Conservation (phyloP, 441 rosid genomes). For the Dalechampia spathulata region DNA sequence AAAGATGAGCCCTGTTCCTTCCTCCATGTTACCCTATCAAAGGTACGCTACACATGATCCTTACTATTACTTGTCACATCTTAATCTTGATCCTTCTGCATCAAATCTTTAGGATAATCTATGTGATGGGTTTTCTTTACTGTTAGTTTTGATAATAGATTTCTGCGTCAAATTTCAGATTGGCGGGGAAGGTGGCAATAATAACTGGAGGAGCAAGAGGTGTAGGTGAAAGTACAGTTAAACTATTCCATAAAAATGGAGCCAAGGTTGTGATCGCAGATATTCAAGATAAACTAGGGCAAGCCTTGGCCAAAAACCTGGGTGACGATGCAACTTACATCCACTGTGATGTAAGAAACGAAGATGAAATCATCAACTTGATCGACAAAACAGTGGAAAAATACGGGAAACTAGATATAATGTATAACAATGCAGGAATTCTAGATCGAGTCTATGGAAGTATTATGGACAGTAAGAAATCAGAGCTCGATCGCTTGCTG, state of each 20-base stretch:
- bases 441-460: neutral
- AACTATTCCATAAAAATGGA: slow-evolving; percentile 30
- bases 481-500: slow-evolving; percentile 25
- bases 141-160: too few species aligned
- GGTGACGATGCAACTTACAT: slow-evolving; percentile 12
- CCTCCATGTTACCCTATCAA: too few species aligned
- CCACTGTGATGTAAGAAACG: slow-evolving; percentile 30
- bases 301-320: slow-evolving; percentile 16
- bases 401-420: slow-evolving; percentile 34
- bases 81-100: too few species aligned
- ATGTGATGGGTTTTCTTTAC: too few species aligned
- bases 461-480: slow-evolving; percentile 7
- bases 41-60: too few species aligned
- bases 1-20: too few species aligned
- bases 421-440: slow-evolving; percentile 46
- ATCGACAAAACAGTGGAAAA: slow-evolving; percentile 25
- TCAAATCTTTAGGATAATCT: too few species aligned
- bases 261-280: slow-evolving; percentile 42
- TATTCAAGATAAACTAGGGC: slow-evolving; percentile 35
- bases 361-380: slow-evolving; percentile 15
- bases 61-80: too few species aligned
- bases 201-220: slow-evolving; percentile 45
- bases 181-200: slow-evolving; percentile 41
- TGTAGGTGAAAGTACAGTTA: slow-evolving; percentile 30
- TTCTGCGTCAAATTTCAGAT: too few species aligned